Evolutionary conservation across 1,139 yeast species (phyloP), one percentile per base, ranked within the genome.

Genomic region (Yamadazyma dushanensis): DNA sequence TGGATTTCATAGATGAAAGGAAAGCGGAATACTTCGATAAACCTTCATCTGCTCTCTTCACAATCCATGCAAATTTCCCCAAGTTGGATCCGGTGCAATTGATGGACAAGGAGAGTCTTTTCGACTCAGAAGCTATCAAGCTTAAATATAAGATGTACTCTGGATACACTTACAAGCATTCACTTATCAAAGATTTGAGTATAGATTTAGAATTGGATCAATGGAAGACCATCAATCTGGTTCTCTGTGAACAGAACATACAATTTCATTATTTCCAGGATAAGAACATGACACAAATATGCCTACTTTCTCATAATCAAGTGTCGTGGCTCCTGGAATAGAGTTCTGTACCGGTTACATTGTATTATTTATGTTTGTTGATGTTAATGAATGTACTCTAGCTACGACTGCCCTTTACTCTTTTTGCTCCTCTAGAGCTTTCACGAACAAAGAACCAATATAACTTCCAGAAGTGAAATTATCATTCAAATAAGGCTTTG

Each of bases 11-110:
- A 13, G 40, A 56, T 21, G 38, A 46, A 8, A 26, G 51, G 3
- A 47, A 46, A 22, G 37, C 41, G 5, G 44, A 49, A 5, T 37
- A 38, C 10, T 55, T 57, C 31, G 43, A 38, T 35, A 10, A 33
- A 42, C 26, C 44, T 40, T 26, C 43, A 37, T 3, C 33, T 45
- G 14, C 59, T 47, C n/a, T 59, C 8, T 61, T 62, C 35, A 38
- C 66, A 2, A 37, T 63, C 20, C 70, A 63, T 43, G 60, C 66
- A 40, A 63, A 63, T 40, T 59, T 44, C 36, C 70, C 70, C 1
- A 63, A 63, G 37, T 41, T 63, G 21, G 68, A 63, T 39, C 70
- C 69, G 1, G 26, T 52, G 4, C 53, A 50, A 22, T 46, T 58
- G 21, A 52, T 57, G 48, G 39, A 37, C n/a, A 49, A 48, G 22